These are phyloP conservation scores for Pyrus pyrifolia DNA, from an alignment of 306 rosid genomes.

Conservation along the genomic window DNA sequence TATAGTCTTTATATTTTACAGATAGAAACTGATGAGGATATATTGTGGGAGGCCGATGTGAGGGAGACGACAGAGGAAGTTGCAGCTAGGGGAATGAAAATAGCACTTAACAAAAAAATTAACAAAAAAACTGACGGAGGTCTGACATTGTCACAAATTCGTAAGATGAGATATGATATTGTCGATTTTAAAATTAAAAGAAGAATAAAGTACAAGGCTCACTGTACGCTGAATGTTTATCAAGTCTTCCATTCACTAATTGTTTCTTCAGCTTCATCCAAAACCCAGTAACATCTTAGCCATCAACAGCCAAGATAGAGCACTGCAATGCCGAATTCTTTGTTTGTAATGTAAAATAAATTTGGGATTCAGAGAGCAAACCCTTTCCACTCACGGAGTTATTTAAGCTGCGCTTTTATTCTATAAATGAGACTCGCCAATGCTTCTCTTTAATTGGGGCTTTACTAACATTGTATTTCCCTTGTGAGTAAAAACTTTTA, in stretches of 20 bases:
- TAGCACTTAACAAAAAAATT: no score
- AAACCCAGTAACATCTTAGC: neutral
- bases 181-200: neutral
- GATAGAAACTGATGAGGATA: slow-evolving; percentile 78
- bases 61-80: slow-evolving; percentile 87
- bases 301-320: neutral
- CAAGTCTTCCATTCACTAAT: no score
- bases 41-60: slow-evolving; percentile 60
- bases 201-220: neutral
- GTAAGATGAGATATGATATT: no score
- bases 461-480: no score
- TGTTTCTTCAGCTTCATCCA: neutral
- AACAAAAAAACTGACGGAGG: no score
- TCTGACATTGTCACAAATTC: no score
- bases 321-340: neutral
- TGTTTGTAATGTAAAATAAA: neutral
- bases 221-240: neutral
- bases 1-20: slow-evolving; percentile 28
- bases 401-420: no score
- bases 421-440: no score
- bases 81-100: slow-evolving; percentile 62
- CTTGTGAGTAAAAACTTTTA: no score
- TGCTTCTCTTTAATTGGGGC: no score
- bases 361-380: no score
- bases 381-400: no score